Evolutionary conservation across 2,329 filamentous ascomycete genomes (phyloP).

Genomic region (Pseudocercospora cruenta): DNA sequence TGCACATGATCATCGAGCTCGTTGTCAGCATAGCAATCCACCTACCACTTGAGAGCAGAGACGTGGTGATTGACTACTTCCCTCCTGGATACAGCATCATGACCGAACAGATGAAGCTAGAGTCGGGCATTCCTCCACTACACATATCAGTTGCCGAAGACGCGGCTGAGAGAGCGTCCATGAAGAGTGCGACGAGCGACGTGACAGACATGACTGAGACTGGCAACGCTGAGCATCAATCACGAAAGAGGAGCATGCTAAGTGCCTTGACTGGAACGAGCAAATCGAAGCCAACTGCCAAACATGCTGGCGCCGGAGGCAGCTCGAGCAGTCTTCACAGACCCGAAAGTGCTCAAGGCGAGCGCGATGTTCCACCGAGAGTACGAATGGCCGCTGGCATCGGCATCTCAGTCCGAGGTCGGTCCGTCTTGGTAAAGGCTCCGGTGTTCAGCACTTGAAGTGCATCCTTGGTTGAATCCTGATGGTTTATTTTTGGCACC

Average conservation of each 20-base stretch:
- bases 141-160: constrained; percentile 48
- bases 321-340: constrained; percentile 43
- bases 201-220: constrained; percentile 36
- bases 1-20: constrained; percentile 90
- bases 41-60: constrained; percentile 85
- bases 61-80: constrained; percentile 86
- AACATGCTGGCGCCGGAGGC: constrained; percentile 40
- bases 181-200: constrained; percentile 43
- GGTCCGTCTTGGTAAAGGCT: constrained; percentile 54
- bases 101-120: constrained; percentile 80
- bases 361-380: constrained; percentile 45
- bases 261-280: constrained; percentile 46
- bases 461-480: constrained; percentile 4
- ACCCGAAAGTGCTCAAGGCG: constrained; percentile 46
- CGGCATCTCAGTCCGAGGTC: constrained; percentile 53
- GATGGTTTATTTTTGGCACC: constrained; percentile 5
- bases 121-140: constrained; percentile 58
- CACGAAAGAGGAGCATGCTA: constrained; percentile 47
- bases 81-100: constrained; percentile 73
- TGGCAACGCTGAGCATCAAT: constrained; percentile 27
- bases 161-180: constrained; percentile 45
- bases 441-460: constrained; percentile 46
- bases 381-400: constrained; percentile 54
- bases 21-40: constrained; percentile 84
- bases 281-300: constrained; percentile 43